Conservation (phyloP, 148 eudicot genomes). For the Vaccinium darrowii region DNA sequence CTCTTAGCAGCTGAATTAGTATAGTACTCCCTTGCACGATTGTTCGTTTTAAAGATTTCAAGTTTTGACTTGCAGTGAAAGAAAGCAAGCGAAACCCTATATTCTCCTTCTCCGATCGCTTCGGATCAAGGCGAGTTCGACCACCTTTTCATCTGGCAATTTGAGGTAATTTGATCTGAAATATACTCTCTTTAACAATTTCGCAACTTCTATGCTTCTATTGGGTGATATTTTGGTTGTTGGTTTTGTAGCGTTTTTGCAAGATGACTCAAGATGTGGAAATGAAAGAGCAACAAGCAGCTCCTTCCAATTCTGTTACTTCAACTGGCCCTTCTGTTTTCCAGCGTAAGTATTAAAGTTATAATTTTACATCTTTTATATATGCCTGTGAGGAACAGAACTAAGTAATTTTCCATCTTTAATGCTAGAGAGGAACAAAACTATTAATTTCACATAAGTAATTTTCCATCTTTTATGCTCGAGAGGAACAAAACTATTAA, state of each 20-base stretch:
- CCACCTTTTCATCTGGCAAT: neutral
- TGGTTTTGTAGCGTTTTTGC: neutral
- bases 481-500: too few species aligned
- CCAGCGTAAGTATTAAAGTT: slow-evolving; percentile 41
- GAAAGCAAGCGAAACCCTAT: slow-evolving; percentile 10
- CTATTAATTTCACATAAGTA: too few species aligned
- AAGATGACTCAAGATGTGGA: slow-evolving; percentile 88
- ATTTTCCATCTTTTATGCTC: too few species aligned
- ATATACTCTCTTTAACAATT: neutral
- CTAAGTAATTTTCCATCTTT: neutral
- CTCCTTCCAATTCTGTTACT: slow-evolving; percentile 57
- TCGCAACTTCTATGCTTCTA: neutral
- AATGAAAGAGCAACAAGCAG: slow-evolving; percentile 70
- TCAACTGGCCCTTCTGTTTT: slow-evolving; percentile 50
- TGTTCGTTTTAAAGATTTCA: neutral
- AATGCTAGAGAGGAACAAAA: too few species aligned
- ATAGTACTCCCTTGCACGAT: neutral
- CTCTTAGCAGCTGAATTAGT: neutral
- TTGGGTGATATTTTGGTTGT: neutral
- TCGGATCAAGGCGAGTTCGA: slow-evolving; percentile 8
- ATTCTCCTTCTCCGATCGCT: neutral
- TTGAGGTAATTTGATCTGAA: slow-evolving; percentile 15
- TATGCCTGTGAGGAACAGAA: too few species aligned
- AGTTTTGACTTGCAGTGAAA: slow-evolving; percentile 15
- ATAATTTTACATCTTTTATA: neutral